These are phyloP conservation scores for Talaromyces sp. DNA, from an alignment of 2,329 filamentous ascomycete genomes.

Conservation along the genomic window DNA sequence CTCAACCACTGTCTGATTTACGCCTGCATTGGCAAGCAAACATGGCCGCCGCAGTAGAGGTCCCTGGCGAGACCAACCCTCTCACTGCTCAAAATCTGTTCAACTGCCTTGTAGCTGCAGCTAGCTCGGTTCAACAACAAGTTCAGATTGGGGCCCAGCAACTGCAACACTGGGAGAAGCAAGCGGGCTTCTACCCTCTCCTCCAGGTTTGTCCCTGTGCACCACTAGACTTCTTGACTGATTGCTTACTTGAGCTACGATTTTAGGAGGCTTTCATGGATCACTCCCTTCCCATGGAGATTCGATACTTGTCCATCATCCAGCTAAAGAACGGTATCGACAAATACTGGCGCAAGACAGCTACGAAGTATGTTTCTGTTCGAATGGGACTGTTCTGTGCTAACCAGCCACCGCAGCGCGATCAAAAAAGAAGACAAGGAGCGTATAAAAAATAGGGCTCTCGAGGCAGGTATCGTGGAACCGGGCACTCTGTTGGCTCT, in stretches of 20 bases:
- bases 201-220: constrained; percentile 54
- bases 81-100: constrained; percentile 60
- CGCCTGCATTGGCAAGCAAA: constrained; percentile 6
- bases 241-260: neutral
- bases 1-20: neutral
- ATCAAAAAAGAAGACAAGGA: constrained; percentile 67
- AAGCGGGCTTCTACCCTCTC: constrained; percentile 60
- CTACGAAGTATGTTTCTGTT: constrained; percentile 52
- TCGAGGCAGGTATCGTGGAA: constrained; percentile 74
- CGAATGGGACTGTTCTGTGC: neutral
- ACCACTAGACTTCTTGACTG: neutral
- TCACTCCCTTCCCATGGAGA: constrained; percentile 66
- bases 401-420: constrained; percentile 38
- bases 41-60: constrained; percentile 71
- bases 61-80: constrained; percentile 73
- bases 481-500: constrained; percentile 68
- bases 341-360: constrained; percentile 82
- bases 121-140: constrained; percentile 59
- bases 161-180: constrained; percentile 65
- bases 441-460: constrained; percentile 66
- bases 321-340: constrained; percentile 96
- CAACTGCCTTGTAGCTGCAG: constrained; percentile 59
- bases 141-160: constrained; percentile 64
- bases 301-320: constrained; percentile 85
- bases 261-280: constrained; percentile 73